Evolutionary conservation across 768 basidiomycete species (phyloP), one percentile per base, ranked within the genome.

Genomic region (Suillus subalutaceus): DNA sequence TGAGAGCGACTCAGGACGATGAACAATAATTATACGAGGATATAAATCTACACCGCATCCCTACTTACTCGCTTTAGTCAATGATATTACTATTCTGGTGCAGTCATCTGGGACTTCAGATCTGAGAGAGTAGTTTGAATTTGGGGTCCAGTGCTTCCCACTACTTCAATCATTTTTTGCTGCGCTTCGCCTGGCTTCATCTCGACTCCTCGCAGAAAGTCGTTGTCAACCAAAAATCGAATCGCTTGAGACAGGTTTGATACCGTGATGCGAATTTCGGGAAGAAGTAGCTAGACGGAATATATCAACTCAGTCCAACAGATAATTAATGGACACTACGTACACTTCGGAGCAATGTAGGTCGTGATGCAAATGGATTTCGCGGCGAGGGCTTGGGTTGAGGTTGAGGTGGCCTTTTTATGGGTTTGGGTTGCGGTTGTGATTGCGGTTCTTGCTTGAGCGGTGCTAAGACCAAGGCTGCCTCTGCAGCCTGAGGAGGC

Each of bases 231-330:
- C 20, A 97, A 77, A 77, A 97, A 98, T 38, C 85, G 88, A 68
- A 97, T 93, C 6, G 93, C 94, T 75, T 98, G 96, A 0, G 95
- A 95, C 6, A 98, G 83, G 76, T 96, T 96, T 2, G 94, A 96
- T 5, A 96, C 85, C 0, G 96, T 96, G 69, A 92, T 83, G 37
- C 90, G 87, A 46, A 97, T 95, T 74, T 97, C 95, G 15, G 91
- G 92, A 23, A 90, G 80, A 6, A 97, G 83, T 15, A 97, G 80
- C 93, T 96, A 71, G 37, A 62, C 40, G 63, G 30, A 52, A 59
- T n/a, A 48, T 44, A 20, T 60, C 12, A 60, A 23, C 62, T 62
- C 35, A 55, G 57, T 44, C 30, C 18, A 26, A 30, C 15, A 7
- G 26, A 50, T 44, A 9, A 30, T 32, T 44, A 9, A 30, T 32